These are phyloP conservation scores for Eucalyptus erythrocorys DNA, from an alignment of 345 rosid species.

Conservation along the genomic window DNA sequence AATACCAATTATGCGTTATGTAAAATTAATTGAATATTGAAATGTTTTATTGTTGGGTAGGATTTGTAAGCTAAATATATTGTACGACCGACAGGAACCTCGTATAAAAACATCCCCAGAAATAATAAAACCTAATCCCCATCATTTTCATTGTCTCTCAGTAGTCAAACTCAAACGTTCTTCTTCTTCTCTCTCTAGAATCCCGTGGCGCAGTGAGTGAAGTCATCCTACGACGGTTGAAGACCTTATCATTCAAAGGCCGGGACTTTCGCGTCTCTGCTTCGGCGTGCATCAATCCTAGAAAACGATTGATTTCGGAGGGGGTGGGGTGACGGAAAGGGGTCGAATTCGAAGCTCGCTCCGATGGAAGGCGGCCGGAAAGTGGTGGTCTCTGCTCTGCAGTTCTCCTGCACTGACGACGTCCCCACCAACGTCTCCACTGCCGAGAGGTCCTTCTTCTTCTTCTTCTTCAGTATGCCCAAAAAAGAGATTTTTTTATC, in stretches of 20 bases:
- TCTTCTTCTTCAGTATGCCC: neutral
- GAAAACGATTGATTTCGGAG: neutral
- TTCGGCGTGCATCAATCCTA: neutral
- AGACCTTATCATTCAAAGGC: neutral
- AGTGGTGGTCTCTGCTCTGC: slow-evolving; percentile 63
- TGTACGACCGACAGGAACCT: neutral
- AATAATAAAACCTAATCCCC: neutral
- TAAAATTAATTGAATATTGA: neutral
- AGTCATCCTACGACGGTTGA: neutral
- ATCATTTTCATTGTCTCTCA: neutral
- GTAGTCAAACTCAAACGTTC: neutral
- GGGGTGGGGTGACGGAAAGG: neutral
- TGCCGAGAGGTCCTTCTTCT: slow-evolving; percentile 53
- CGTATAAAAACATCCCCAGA: neutral
- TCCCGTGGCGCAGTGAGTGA: neutral
- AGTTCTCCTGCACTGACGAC: slow-evolving; percentile 80
- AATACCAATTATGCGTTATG: neutral
- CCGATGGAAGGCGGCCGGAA: slow-evolving; percentile 5
- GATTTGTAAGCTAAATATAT: neutral
- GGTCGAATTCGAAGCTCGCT: neutral
- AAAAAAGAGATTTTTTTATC: too few relatives aligned
- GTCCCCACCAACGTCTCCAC: slow-evolving; percentile 55
- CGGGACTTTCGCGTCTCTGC: neutral
- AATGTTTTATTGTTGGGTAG: neutral
- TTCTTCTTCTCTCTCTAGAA: neutral